Percentiles rank a stretch among this genome's conserved stretches.
These are phyloP conservation scores for Polygonum aviculare DNA, from an alignment of 148 eudicot genomes.

Conservation along the genomic window DNA sequence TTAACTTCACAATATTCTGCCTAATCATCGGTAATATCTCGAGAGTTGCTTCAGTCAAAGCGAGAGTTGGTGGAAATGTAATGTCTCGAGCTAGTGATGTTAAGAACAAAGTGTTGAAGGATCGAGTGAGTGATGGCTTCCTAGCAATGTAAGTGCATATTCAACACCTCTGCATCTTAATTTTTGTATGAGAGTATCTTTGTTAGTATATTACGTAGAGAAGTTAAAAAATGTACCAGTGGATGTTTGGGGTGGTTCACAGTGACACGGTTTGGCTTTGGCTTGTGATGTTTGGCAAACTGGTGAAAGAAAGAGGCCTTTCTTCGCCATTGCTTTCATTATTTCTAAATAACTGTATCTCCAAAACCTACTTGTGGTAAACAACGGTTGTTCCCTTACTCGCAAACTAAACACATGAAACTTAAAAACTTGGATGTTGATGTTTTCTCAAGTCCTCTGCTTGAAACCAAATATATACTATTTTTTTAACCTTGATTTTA, in stretches of 20 bases:
- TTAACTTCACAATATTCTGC: background rate
- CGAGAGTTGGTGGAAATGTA: constrained; percentile 32
- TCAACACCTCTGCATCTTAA: background rate
- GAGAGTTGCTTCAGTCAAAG: constrained; percentile 34
- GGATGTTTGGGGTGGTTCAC: background rate
- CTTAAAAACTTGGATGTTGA: background rate
- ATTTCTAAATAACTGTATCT: background rate
- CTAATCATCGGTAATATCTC: constrained; percentile 8
- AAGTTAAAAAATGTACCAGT: background rate
- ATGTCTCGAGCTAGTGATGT: constrained; percentile 35
- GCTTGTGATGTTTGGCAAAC: background rate
- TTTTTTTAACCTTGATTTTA: background rate
- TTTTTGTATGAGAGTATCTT: background rate
- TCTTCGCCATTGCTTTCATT: background rate
- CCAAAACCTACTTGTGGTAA: background rate
- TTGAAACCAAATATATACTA: background rate
- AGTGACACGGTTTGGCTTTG: background rate
- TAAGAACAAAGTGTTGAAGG: constrained; percentile 34
- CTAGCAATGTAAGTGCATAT: constrained; percentile 34
- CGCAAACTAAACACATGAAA: background rate
- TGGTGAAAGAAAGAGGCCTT: background rate
- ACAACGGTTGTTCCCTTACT: background rate
- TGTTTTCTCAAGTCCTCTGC: background rate
- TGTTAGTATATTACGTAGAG: background rate
- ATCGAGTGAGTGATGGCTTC: constrained; percentile 44